Evolutionary conservation across 148 eudicot genomes (phyloP).

Genomic region (Polygonum aviculare): DNA sequence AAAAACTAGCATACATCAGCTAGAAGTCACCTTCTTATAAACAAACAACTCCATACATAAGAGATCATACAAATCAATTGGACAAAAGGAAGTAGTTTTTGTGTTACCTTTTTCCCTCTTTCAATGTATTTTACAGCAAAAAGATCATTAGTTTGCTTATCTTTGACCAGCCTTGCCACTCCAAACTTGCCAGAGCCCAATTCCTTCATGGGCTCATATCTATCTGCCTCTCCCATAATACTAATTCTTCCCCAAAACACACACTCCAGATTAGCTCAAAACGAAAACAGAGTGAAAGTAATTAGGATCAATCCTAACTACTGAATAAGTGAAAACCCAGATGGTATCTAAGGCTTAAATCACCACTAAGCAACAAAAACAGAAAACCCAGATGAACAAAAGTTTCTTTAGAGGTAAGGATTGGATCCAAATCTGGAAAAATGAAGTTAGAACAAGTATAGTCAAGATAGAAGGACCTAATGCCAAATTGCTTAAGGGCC

Average conservation of each 20-base stretch:
- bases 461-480: background rate
- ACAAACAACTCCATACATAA: too few relatives aligned
- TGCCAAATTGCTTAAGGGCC: too few relatives aligned
- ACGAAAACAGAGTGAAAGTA: background rate
- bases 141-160: constrained; percentile 41
- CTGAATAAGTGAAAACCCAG: background rate
- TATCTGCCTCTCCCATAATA: constrained; percentile 23
- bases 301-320: background rate
- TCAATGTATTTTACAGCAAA: constrained; percentile 53
- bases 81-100: background rate
- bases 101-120: constrained; percentile 33
- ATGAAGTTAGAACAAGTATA: background rate
- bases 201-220: constrained; percentile 39
- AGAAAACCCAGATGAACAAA: background rate
- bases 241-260: background rate
- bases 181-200: constrained; percentile 47
- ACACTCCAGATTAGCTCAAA: background rate
- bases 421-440: background rate
- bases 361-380: background rate
- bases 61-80: background rate
- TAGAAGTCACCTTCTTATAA: background rate
- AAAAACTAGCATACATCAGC: background rate
- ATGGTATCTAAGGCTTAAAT: background rate
- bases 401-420: background rate
- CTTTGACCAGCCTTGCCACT: constrained; percentile 45